Conservation (phyloP, 164 flowering plant genomes). For the Taxillus chinensis region DNA sequence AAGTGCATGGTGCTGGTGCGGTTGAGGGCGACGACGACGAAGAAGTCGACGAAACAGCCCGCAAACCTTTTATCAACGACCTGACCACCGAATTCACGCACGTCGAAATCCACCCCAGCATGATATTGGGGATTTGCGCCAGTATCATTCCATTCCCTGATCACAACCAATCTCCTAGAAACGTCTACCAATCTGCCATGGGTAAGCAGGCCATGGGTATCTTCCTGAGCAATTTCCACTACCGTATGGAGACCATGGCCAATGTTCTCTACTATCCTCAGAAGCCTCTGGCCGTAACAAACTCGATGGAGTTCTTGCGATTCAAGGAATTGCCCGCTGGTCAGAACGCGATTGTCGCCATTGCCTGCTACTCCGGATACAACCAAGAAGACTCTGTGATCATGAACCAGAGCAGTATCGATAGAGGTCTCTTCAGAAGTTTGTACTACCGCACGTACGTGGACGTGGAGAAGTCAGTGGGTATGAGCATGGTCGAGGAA, state of each 20-base stretch:
- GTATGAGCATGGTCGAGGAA: slow-evolving; percentile 95
- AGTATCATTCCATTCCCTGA: slow-evolving; percentile 98
- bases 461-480: slow-evolving; percentile 95
- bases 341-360: slow-evolving; percentile 92
- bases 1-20: no score
- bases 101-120: slow-evolving; percentile 94
- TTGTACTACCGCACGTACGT: slow-evolving; percentile 90
- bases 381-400: slow-evolving; percentile 98
- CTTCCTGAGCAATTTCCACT: slow-evolving; percentile 90
- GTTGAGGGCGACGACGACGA: no score
- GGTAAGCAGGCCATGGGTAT: slow-evolving; percentile 99
- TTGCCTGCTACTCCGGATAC: slow-evolving; percentile 94
- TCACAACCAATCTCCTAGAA: slow-evolving; percentile 99
- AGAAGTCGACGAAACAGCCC: no score
- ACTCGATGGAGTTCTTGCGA: slow-evolving; percentile 97
- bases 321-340: slow-evolving; percentile 98
- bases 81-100: no score
- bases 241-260: slow-evolving; percentile 97
- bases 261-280: slow-evolving; percentile 96
- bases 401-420: slow-evolving; percentile 94
- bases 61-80: no score
- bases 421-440: slow-evolving; percentile 91
- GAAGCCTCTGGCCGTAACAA: slow-evolving; percentile 93
- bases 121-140: slow-evolving; percentile 97
- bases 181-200: slow-evolving; percentile 98